These are phyloP conservation scores for Ophioceras dolichostomum DNA, from an alignment of 2,329 filamentous ascomycete genomes.

Conservation along the genomic window DNA sequence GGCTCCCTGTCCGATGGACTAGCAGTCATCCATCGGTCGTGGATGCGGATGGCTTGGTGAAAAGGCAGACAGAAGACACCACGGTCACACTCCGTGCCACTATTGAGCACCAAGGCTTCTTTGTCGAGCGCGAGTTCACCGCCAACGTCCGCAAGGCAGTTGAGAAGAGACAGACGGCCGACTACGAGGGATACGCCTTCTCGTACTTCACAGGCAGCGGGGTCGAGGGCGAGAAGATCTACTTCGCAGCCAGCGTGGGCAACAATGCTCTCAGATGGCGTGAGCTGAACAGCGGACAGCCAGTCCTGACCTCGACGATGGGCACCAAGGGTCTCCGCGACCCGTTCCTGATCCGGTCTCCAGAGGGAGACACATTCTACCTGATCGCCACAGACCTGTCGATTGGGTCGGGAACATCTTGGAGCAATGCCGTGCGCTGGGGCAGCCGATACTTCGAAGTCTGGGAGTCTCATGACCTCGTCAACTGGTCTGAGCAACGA, in stretches of 20 bases:
- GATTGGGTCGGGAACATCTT: slow-evolving; percentile 16
- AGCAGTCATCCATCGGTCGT: slow-evolving; percentile 21
- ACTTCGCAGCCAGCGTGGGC: slow-evolving; percentile 24
- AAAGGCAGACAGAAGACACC: slow-evolving; percentile 13
- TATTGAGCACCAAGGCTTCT: slow-evolving; percentile 12
- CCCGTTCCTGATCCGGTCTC: slow-evolving; percentile 27
- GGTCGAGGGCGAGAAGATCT: slow-evolving; percentile 18
- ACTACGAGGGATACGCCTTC: slow-evolving; percentile 34
- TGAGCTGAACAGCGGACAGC: slow-evolving; percentile 23
- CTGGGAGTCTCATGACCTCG: slow-evolving; percentile 27
- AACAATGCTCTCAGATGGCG: slow-evolving; percentile 27
- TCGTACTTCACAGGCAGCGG: slow-evolving; percentile 36
- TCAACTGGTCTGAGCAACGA: slow-evolving; percentile 23
- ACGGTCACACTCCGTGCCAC: slow-evolving; percentile 22
- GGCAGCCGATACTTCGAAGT: slow-evolving; percentile 18
- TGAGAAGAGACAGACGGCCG: slow-evolving; percentile 11
- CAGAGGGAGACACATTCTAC: slow-evolving; percentile 23
- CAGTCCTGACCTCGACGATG: slow-evolving; percentile 21
- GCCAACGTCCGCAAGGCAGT: slow-evolving; percentile 21
- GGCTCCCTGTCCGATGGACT: slow-evolving; percentile 19
- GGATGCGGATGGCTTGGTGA: slow-evolving; percentile 21
- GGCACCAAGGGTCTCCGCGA: slow-evolving; percentile 27
- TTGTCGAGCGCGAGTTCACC: slow-evolving; percentile 17
- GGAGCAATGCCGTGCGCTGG: slow-evolving; percentile 11
- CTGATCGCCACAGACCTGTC: slow-evolving; percentile 28